A percentile compares a stretch with the other conserved stretches of the same genome.
These are phyloP conservation scores for Parmelia sp. DNA, from an alignment of 495 filamentous ascomycete species.

Conservation along the genomic window DNA sequence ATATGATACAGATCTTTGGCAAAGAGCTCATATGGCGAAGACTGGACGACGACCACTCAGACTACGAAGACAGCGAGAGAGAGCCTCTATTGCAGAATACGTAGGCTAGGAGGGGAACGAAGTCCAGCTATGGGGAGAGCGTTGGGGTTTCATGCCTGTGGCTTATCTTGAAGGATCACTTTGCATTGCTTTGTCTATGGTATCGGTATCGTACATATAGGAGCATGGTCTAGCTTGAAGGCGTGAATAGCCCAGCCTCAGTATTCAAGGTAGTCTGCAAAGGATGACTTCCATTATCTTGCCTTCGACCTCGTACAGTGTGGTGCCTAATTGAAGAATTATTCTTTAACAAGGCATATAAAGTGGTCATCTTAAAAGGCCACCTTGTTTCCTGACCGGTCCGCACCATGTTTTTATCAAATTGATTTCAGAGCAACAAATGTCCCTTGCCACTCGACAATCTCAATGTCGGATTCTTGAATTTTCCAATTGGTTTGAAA, in stretches of 20 bases:
- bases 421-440: no score
- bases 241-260: neutral
- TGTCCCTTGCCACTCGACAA: no score
- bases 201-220: neutral
- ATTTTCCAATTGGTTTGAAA: neutral
- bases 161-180: neutral
- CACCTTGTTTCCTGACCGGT: neutral
- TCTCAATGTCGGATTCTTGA: no score
- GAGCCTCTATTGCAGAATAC: slow-evolving; percentile 39
- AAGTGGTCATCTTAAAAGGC: neutral
- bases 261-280: neutral
- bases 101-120: neutral
- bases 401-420: neutral
- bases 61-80: slow-evolving; percentile 35
- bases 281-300: neutral
- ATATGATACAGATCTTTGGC: slow-evolving; percentile 43
- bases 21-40: slow-evolving; percentile 34
- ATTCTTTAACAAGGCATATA: neutral
- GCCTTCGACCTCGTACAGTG: neutral
- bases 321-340: neutral
- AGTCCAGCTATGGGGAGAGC: neutral
- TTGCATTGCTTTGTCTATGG: neutral
- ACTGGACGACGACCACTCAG: slow-evolving; percentile 33
- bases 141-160: neutral
- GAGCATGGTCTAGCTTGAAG: neutral